phyloP scores from a whole-genome alignment of 805 yeast species.

The Pichia heedii region DNA sequence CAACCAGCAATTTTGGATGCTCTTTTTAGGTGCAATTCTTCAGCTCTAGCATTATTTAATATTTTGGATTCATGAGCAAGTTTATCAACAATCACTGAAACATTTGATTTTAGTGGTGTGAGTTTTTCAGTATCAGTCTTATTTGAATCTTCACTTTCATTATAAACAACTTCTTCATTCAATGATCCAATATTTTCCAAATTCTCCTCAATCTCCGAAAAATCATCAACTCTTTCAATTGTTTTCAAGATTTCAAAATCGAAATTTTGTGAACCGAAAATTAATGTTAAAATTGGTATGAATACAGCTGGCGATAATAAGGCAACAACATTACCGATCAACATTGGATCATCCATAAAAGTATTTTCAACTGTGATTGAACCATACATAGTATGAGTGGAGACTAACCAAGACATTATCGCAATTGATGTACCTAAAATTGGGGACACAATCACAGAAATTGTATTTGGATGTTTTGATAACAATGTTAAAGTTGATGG shows the following conservation, averaged over 20 bases:
- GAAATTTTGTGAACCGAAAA: conserved; percentile 62
- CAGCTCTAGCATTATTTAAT: conserved; percentile 32
- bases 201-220: conserved; percentile 44
- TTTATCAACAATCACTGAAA: conserved; percentile 23
- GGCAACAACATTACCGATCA: conserved; percentile 82
- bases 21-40: conserved; percentile 40
- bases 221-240: conserved; percentile 63
- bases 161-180: not conserved
- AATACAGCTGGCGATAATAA: conserved; percentile 60
- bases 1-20: conserved; percentile 55
- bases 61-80: conserved; percentile 14
- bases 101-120: conserved; percentile 22
- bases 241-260: conserved; percentile 58
- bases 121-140: conserved; percentile 15
- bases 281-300: conserved; percentile 55
- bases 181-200: conserved; percentile 13
- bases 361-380: conserved; percentile 41
- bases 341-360: conserved; percentile 84
- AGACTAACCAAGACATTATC: conserved; percentile 56
- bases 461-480: conserved; percentile 53
- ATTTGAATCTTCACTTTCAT: conserved; percentile 23
- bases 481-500: conserved; percentile 62
- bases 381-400: conserved; percentile 37
- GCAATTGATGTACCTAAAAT: conserved; percentile 69
- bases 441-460: conserved; percentile 72